Base-by-base conservation (phyloP, 306 rosid species). In the Cucurbita moschata region DNA sequence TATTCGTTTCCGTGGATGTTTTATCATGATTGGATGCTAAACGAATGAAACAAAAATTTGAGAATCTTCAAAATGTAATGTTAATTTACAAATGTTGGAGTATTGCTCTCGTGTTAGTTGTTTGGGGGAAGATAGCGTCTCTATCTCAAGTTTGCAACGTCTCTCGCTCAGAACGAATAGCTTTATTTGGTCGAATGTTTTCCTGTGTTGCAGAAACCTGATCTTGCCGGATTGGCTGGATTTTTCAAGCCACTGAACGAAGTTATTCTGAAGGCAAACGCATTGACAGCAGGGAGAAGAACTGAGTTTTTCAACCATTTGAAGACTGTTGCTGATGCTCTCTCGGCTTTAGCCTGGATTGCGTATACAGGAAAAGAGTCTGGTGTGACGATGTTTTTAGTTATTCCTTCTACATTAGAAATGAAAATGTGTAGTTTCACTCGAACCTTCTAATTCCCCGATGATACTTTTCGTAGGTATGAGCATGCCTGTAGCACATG, bases 401-500 rank as follows among this genome's bases (percentile, higher is more conserved):
- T 46, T 53, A 49, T 14, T 49, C 35, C 42, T 80, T 64, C 70
- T 78, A n/a, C 38, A 65, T 2, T 26, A 71, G 72, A 8, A 18
- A 64, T 64, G 21, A 14, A 46, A 67, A 67, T 81, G 55, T 53
- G 44, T 35, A n/a, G 70, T 53, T 63, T 63, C 51, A 30, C 19
- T 13, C 55, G 7, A 71, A 55, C 55, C 23, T 71, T 65, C 21
- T 47, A 71, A 50, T 71, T 76, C 71, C 82, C 81, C 78, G 68
- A 53, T 77, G 62, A 50, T 49, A 68, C 19, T 83, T 79, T 84
- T 70, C 38, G 23, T 81, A 94, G 99, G 99, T 79, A 88, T 94
- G 97, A 89, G 96, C 83, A 86, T 94, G 99, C 99, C 99, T 73
- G 85, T 84, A 42, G 91, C 99, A 75, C 96, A 94, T 37, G 97